Conservation (phyloP, 768 basidiomycete genomes). For the Russula sp. region DNA sequence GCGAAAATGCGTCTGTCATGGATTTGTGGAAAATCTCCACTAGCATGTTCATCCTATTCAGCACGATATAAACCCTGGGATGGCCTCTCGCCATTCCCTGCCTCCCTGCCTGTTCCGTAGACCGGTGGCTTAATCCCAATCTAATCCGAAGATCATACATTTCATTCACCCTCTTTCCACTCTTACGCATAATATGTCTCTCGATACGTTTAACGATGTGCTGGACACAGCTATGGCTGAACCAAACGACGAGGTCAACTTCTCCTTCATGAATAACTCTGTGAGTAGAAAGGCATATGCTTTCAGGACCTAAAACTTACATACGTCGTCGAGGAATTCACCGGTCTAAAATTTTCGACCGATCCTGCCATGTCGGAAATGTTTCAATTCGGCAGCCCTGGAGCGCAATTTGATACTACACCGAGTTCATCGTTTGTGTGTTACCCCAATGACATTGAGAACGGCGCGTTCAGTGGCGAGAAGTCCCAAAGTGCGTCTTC, state of each 20-base stretch:
- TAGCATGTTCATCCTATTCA: background rate
- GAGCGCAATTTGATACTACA: background rate
- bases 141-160: background rate
- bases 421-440: background rate
- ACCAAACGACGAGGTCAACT: background rate
- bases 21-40: slow-evolving; percentile 13
- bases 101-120: slow-evolving; percentile 2
- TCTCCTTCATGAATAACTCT: background rate
- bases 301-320: background rate
- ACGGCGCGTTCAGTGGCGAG: background rate
- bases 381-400: slow-evolving; percentile 1
- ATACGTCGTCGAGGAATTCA: background rate
- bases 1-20: background rate
- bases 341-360: background rate
- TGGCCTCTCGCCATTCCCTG: background rate
- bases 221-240: background rate
- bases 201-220: background rate
- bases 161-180: background rate
- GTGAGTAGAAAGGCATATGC: background rate
- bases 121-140: slow-evolving; percentile 2
- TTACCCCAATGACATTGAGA: background rate
- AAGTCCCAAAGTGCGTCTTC: background rate
- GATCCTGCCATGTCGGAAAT: background rate
- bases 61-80: background rate
- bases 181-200: slow-evolving; percentile 1